Evolutionary conservation across 2,329 filamentous ascomycete species (phyloP), one percentile per base, ranked within the genome.

Genomic region (Aphanoascus verrucosus): DNA sequence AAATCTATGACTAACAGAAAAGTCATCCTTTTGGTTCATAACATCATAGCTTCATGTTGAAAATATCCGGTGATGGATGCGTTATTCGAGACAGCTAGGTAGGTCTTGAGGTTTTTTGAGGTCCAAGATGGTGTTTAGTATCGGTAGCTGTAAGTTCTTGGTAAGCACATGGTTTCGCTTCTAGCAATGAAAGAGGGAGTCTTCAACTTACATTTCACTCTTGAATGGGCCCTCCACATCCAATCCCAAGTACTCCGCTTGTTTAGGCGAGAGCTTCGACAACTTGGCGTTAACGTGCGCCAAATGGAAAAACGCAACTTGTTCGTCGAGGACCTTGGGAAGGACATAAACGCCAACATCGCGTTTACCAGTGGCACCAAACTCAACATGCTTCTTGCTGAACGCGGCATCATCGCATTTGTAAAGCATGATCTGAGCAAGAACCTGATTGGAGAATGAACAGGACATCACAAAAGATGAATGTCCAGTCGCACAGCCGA

Each of bases 371-470:
- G 81, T 82, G 80, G 90, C 88, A 77, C 86, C 88, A 72, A 95
- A 98, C 77, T 96, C 93, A 66, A 90, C 77, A 78, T 96, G 94
- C 82, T 96, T 96, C 77, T 87, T 78, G 75, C 85, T 82, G 73
- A 94, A 98, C 55, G 78, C 85, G 70, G 81, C 81, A 71, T 97
- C 90, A 66, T 85, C 80, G 67, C 83, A 85, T 86, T 97, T 97
- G 86, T 76, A 98, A 68, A 98, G 79, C 79, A 94, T 85, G 78
- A 98, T 97, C 81, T 98, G 93, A 63, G 93, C 93, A 72, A 98
- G 88, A 67, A 97, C 93, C 82, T 98, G 93, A 86, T 98, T 98
- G 82, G 90, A 94, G 86, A 98, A 98, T 61, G 91, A 97, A 86
- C 93, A 98, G 66, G 90, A 96, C 93, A 98, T 97, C 80, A 98